These are phyloP conservation scores for Lizonia empirigonia DNA, from an alignment of 2,329 filamentous ascomycete genomes.

Conservation along the genomic window DNA sequence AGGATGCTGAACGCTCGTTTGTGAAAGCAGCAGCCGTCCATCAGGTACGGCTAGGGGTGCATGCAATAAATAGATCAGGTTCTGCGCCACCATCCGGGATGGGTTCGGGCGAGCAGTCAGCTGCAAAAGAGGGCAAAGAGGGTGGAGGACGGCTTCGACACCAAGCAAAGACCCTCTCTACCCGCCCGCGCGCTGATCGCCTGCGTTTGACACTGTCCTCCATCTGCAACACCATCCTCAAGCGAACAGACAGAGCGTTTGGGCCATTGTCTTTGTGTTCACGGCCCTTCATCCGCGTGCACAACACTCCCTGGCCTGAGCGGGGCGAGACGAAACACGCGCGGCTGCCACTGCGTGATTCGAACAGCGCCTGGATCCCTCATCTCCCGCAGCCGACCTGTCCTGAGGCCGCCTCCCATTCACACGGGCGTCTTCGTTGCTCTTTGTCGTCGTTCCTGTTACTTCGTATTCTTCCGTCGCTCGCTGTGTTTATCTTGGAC, in stretches of 20 bases:
- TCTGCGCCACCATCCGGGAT: constrained; percentile 17
- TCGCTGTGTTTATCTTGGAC: constrained; percentile 12
- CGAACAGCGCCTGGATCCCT: constrained; percentile 14
- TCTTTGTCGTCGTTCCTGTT: constrained; percentile 8
- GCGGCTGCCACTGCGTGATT: constrained; percentile 15
- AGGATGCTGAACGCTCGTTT: constrained; percentile 6
- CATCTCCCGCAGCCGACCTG: constrained; percentile 18
- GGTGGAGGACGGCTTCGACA: constrained; percentile 3
- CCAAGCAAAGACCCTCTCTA: constrained; percentile 12
- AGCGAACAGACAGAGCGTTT: constrained; percentile 8
- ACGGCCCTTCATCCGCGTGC: constrained; percentile 10
- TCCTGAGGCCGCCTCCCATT: constrained; percentile 12
- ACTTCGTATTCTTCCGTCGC: constrained; percentile 2
- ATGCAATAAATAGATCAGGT: constrained; percentile 18
- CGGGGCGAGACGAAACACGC: constrained; percentile 19
- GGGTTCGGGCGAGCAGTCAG: constrained; percentile 20
- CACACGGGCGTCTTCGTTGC: constrained; percentile 9
- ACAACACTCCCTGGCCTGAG: constrained; percentile 12
- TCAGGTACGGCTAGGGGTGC: constrained; percentile 10
- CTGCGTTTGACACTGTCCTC: constrained; percentile 13
- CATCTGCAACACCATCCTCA: constrained; percentile 14
- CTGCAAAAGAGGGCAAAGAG: constrained; percentile 10
- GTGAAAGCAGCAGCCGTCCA: constrained; percentile 11
- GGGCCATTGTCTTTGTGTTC: constrained; percentile 7
- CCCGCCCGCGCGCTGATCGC: constrained; percentile 14